A percentile compares a stretch with the other conserved stretches of the same genome.
phyloP scores from a whole-genome alignment of 108 stramenopile genomes.

The Skeletonema costatum region DNA sequence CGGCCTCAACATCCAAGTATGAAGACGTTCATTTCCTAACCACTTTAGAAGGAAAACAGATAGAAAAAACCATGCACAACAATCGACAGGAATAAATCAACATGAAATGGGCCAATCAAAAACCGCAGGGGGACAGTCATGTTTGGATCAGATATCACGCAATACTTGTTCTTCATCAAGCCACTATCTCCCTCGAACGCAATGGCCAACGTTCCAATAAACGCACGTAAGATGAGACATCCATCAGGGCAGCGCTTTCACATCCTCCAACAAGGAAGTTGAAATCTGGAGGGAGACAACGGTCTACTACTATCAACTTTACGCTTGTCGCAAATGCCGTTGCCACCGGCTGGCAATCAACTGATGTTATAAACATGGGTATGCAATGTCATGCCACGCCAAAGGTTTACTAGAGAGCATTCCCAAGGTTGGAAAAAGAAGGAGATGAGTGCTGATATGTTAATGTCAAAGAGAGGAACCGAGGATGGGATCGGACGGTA shows the following conservation, averaged over 20 bases:
- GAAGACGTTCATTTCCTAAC: too few relatives aligned
- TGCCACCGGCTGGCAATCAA: conserved; percentile 75
- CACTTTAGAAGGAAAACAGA: not conserved
- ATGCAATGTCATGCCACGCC: conserved; percentile 50
- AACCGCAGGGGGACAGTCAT: conserved; percentile 65
- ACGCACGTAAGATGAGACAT: conserved; percentile 6
- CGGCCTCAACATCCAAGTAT: not conserved
- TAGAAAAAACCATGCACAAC: not conserved
- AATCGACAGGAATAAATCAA: not conserved
- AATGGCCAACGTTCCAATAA: conserved; percentile 3
- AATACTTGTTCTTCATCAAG: conserved; percentile 67
- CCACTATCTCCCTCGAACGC: conserved; percentile 14
- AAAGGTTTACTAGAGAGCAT: conserved; percentile 78
- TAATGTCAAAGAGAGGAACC: conserved; percentile 85
- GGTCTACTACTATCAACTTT: conserved; percentile 41
- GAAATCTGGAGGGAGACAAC: conserved; percentile 14
- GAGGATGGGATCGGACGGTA: conserved; percentile 88
- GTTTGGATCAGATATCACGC: conserved; percentile 88
- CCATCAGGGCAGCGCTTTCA: conserved; percentile 37
- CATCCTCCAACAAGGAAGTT: conserved; percentile 17
- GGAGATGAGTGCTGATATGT: conserved; percentile 48
- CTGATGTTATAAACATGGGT: conserved; percentile 68
- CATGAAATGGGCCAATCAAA: conserved; percentile 12
- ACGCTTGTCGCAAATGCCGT: conserved; percentile 58
- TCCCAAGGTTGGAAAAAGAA: conserved; percentile 41